These are phyloP conservation scores for Aaosphaeria pasadenensis DNA, from an alignment of 2,329 filamentous ascomycete species.

Conservation along the genomic window DNA sequence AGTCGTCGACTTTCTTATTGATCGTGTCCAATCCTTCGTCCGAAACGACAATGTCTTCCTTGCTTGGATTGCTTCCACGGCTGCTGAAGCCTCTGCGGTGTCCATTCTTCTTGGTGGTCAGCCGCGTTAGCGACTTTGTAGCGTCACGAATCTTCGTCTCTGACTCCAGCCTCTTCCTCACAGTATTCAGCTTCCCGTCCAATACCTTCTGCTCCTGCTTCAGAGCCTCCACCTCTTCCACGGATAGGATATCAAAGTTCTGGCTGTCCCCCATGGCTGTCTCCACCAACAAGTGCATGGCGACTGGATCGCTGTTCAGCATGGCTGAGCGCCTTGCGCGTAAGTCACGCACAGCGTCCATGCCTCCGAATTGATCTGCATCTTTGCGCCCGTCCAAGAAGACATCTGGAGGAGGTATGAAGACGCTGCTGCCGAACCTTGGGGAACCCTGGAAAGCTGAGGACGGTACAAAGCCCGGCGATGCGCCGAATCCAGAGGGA, in stretches of 20 bases:
- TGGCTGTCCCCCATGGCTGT: slow-evolving; percentile 88
- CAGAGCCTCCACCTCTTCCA: slow-evolving; percentile 85
- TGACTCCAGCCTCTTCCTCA: slow-evolving; percentile 77
- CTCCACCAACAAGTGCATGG: slow-evolving; percentile 88
- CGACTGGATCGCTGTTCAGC: slow-evolving; percentile 58
- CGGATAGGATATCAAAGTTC: slow-evolving; percentile 78
- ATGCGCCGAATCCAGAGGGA: slow-evolving; percentile 29
- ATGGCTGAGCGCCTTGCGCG: slow-evolving; percentile 27
- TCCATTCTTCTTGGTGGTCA: slow-evolving; percentile 63
- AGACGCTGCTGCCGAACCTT: slow-evolving; percentile 33
- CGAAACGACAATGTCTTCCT: slow-evolving; percentile 50
- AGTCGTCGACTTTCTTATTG: slow-evolving; percentile 79
- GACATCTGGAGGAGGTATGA: slow-evolving; percentile 38
- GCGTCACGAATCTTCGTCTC: slow-evolving; percentile 95
- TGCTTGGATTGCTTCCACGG: slow-evolving; percentile 44
- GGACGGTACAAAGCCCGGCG: slow-evolving; percentile 29
- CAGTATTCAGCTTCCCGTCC: slow-evolving; percentile 73
- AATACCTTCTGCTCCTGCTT: slow-evolving; percentile 82
- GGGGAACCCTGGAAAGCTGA: slow-evolving; percentile 35
- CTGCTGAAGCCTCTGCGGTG: slow-evolving; percentile 53
- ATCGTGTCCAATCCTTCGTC: slow-evolving; percentile 73
- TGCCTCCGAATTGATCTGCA: slow-evolving; percentile 21
- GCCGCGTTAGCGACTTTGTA: slow-evolving; percentile 76
- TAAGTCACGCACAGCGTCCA: slow-evolving; percentile 25
- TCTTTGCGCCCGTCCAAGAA: slow-evolving; percentile 30